Percentiles rank a stretch among this genome's conserved stretches.
phyloP scores from a whole-genome alignment of 257 asterid genomes.

The Fraxinus quadrangulata region DNA sequence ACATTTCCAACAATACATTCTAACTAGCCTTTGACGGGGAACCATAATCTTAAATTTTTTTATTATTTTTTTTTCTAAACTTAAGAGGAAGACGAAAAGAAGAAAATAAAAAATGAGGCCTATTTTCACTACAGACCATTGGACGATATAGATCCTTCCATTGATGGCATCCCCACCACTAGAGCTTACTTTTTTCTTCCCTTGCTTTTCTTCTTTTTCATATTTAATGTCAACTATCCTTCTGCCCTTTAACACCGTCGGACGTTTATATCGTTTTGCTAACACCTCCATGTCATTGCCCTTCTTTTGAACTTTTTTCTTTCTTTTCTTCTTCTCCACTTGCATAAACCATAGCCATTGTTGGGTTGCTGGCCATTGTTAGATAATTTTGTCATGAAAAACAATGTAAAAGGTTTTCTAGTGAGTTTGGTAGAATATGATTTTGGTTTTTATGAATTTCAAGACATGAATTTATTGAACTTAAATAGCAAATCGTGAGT shows the following conservation, averaged over 20 bases:
- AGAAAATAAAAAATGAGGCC: not conserved
- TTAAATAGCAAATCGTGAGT: not conserved
- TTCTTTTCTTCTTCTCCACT: not conserved
- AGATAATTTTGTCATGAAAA: not conserved
- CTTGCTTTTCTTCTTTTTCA: not conserved
- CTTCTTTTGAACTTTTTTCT: not conserved
- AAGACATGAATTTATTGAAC: not conserved
- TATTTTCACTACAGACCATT: not conserved
- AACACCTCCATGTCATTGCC: not conserved
- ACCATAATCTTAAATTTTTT: no score
- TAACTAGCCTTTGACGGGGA: no score
- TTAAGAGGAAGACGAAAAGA: no score
- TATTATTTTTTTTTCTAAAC: no score
- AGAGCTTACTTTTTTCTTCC: not conserved
- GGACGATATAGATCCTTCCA: not conserved
- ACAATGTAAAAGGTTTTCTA: not conserved
- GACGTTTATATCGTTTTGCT: not conserved
- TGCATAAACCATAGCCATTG: not conserved
- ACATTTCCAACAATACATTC: no score
- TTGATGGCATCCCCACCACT: not conserved
- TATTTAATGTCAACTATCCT: not conserved
- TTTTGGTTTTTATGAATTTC: not conserved
- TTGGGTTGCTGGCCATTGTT: not conserved
- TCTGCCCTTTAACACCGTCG: not conserved
- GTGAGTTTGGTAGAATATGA: not conserved